These are phyloP conservation scores for Alternaria burnsii DNA, from an alignment of 2,329 filamentous ascomycete genomes.

Conservation along the genomic window DNA sequence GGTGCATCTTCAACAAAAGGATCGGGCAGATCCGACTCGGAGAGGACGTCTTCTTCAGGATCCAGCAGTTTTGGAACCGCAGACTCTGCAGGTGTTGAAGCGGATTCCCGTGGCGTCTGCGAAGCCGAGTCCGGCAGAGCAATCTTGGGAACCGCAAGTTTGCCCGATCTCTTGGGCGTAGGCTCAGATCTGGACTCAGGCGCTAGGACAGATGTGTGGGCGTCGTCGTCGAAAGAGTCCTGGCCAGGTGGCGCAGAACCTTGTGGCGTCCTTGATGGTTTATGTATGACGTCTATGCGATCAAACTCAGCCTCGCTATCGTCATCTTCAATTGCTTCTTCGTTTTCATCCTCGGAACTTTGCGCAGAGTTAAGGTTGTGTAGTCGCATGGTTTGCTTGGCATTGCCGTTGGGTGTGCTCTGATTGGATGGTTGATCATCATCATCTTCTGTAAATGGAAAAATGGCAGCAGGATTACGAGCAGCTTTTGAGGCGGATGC, in stretches of 20 bases:
- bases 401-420: constrained; percentile 37
- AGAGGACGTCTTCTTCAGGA: constrained; percentile 46
- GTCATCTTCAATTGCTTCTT: constrained; percentile 25
- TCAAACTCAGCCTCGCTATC: constrained; percentile 27
- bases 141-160: constrained; percentile 30
- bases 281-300: constrained; percentile 22
- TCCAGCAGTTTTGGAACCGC: constrained; percentile 35
- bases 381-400: constrained; percentile 38
- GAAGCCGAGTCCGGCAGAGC: constrained; percentile 30
- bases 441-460: constrained; percentile 47
- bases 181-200: constrained; percentile 19
- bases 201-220: constrained; percentile 12
- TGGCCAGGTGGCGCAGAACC: constrained; percentile 32
- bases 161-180: constrained; percentile 16
- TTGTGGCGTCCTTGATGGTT: constrained; percentile 20
- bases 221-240: constrained; percentile 18
- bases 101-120: constrained; percentile 38
- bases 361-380: constrained; percentile 27
- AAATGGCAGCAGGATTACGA: constrained; percentile 44
- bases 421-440: constrained; percentile 49
- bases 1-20: constrained; percentile 44
- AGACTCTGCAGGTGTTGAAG: constrained; percentile 36
- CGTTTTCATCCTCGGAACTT: constrained; percentile 30
- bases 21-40: constrained; percentile 49
- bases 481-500: constrained; percentile 42